Percentiles rank a stretch among this genome's conserved stretches.
Evolutionary conservation across 2,329 filamentous ascomycete genomes (phyloP).

Genomic region (Ascosphaera aggregata): DNA sequence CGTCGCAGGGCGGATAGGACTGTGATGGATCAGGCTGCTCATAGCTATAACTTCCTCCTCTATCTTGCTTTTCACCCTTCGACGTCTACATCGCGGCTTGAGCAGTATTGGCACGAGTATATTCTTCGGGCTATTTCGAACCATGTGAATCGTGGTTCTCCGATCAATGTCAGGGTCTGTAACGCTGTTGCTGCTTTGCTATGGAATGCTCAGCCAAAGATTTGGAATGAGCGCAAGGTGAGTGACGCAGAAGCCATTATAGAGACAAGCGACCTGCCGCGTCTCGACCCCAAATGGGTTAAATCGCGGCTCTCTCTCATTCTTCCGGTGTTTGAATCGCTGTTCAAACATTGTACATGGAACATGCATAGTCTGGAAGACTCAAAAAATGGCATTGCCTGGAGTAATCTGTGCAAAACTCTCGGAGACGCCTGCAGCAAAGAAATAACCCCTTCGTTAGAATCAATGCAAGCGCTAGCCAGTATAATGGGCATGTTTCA

Average conservation of each 20-base stretch:
- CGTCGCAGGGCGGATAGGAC: slow-evolving; percentile 33
- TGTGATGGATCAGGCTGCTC: slow-evolving; percentile 33
- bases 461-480: slow-evolving; percentile 60
- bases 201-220: slow-evolving; percentile 25
- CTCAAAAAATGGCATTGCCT: slow-evolving; percentile 31
- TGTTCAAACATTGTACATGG: slow-evolving; percentile 29
- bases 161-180: slow-evolving; percentile 36
- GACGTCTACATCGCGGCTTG: slow-evolving; percentile 39
- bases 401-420: slow-evolving; percentile 34
- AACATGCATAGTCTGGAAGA: slow-evolving; percentile 17
- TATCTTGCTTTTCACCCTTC: slow-evolving; percentile 65
- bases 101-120: slow-evolving; percentile 56
- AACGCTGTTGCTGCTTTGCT: slow-evolving; percentile 49
- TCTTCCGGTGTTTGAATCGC: slow-evolving; percentile 33
- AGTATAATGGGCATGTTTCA: slow-evolving; percentile 45
- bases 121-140: slow-evolving; percentile 40
- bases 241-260: slow-evolving; percentile 32
- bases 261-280: slow-evolving; percentile 52
- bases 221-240: slow-evolving; percentile 56
- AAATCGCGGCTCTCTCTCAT: slow-evolving; percentile 45
- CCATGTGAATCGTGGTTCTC: slow-evolving; percentile 26
- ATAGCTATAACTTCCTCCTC: slow-evolving; percentile 54
- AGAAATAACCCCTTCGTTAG: slow-evolving; percentile 70
- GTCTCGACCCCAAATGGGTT: slow-evolving; percentile 70
- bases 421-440: slow-evolving; percentile 45